These are phyloP conservation scores for Wallacemonas sp. DNA, from an alignment of 208 protist genomes.

Conservation along the genomic window DNA sequence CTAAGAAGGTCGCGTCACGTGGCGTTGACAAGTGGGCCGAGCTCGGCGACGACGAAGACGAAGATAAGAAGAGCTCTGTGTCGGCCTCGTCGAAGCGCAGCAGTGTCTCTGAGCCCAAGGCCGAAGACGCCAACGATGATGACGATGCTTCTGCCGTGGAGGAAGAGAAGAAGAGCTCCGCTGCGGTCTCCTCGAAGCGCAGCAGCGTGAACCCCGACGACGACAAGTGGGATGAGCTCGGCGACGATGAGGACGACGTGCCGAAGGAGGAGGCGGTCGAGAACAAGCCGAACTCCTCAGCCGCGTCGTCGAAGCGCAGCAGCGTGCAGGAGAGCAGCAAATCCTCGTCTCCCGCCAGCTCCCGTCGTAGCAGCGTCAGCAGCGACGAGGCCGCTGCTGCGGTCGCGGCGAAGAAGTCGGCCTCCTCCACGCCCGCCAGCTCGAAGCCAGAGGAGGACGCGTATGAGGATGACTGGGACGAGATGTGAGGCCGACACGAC, in stretches of 20 bases:
- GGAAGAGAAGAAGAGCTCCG: constrained; percentile 9
- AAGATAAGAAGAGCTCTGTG: background rate
- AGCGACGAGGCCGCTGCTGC: constrained; percentile 10
- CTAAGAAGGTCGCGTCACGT: background rate
- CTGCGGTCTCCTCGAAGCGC: constrained; percentile 11
- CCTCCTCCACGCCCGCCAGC: constrained; percentile 6
- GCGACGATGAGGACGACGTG: constrained; percentile 12
- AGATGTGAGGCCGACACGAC: no score
- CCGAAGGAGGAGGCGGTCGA: constrained; percentile 2
- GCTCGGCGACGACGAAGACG: constrained; percentile 15
- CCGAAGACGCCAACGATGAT: constrained; percentile 32
- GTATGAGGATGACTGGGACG: constrained; percentile 24
- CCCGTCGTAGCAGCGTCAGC: constrained; percentile 8
- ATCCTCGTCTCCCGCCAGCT: background rate
- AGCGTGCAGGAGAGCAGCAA: constrained; percentile 14
- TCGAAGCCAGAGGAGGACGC: constrained; percentile 21
- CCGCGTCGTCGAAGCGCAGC: background rate
- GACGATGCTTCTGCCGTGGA: constrained; percentile 4
- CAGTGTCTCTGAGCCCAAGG: constrained; percentile 3
- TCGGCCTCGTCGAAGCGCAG: background rate
- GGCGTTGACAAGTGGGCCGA: background rate
- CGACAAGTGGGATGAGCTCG: constrained; percentile 4
- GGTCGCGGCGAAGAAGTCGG: constrained; percentile 10
- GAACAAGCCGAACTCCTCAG: constrained; percentile 12
- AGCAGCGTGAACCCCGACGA: constrained; percentile 8